Base-by-base conservation (phyloP, 371 early-diverging fungal species). In the Saksenaea vasiformis region DNA sequence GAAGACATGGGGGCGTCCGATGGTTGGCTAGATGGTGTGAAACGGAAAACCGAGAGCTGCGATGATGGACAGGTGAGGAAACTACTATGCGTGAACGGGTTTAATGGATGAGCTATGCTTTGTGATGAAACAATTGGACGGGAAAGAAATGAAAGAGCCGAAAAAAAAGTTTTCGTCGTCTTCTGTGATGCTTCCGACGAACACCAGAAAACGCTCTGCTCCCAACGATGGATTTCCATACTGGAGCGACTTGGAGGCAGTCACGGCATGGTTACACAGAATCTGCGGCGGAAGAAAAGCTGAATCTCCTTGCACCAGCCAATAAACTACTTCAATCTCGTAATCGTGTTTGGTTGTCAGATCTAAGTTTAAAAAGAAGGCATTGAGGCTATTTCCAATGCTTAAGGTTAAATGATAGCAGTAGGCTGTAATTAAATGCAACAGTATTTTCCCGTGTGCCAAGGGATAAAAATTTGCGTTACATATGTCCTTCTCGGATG, bases 1-100 rank as follows among this genome's bases (percentile, higher is more conserved):
- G 73, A 78, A 31, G 75, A 69, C 78, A 78, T 78, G 35, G 26
- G 15, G 34, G 37, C 24, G 28, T 68, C 51, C 51, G 28, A 41
- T 53, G 35, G 59, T 65, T 60, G 39, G 35, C 54, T 61, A 24
- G 61, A 47, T 54, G 61, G 54, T 47, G 51, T 47, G 51, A 47
- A 47, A 22, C 51, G 51, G 17, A 47, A 10, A 47, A 47, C 51
- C 51, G 51, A 22, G 24, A 17, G 51, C 22, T 47, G 51, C 51
- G 51, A 47, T 47, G 51, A 47, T 47, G 27, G 51, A 47, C 17
- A 22, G 10, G 22, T 5, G 51, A 47, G 22, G 51, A 22, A 47
- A 47, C 22, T 47, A 47, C 51, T 22, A 47, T n/a, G 24, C 9
- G 51, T 47, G 5, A 11, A 47, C 22, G 51, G 51, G 51, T 47